These are phyloP conservation scores for Malassezia arunalokei DNA, from an alignment of 1,284 basidiomycete genomes.

Conservation along the genomic window DNA sequence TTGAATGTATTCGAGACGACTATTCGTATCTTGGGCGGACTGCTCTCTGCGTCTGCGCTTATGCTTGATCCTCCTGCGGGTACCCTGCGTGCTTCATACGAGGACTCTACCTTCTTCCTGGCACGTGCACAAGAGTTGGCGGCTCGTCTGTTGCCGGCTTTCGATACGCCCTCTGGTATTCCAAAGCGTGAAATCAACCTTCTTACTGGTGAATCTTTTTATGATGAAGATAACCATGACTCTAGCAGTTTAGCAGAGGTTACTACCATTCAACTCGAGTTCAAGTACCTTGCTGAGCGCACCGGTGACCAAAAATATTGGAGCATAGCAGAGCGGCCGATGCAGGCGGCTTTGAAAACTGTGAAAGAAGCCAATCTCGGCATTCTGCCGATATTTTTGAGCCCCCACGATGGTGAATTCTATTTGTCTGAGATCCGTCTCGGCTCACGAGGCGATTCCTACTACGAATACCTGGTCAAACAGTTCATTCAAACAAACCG, in stretches of 20 bases:
- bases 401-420: slow-evolving; percentile 58
- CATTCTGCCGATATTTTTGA: slow-evolving; percentile 70
- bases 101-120: slow-evolving; percentile 34
- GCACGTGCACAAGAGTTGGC: slow-evolving; percentile 57
- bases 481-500: slow-evolving; percentile 52
- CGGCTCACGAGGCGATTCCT: slow-evolving; percentile 84
- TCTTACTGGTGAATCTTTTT: slow-evolving; percentile 55
- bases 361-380: slow-evolving; percentile 53
- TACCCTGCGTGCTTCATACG: slow-evolving; percentile 17
- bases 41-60: slow-evolving; percentile 58
- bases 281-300: slow-evolving; percentile 72
- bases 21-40: slow-evolving; percentile 66
- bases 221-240: slow-evolving; percentile 57
- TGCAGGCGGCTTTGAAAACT: slow-evolving; percentile 26
- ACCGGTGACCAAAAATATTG: slow-evolving; percentile 69
- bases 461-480: slow-evolving; percentile 71
- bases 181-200: slow-evolving; percentile 72
- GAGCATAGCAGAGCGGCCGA: slow-evolving; percentile 58
- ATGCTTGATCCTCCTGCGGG: slow-evolving; percentile 27
- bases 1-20: slow-evolving; percentile 89
- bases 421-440: slow-evolving; percentile 66
- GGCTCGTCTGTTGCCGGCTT: slow-evolving; percentile 70
- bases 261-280: slow-evolving; percentile 47
- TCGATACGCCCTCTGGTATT: slow-evolving; percentile 59
- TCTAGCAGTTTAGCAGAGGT: slow-evolving; percentile 60